Percentiles rank a stretch among this genome's conserved stretches.
Evolutionary conservation across 805 yeast genomes (phyloP).

Genomic region (Saturnispora saitoi): DNA sequence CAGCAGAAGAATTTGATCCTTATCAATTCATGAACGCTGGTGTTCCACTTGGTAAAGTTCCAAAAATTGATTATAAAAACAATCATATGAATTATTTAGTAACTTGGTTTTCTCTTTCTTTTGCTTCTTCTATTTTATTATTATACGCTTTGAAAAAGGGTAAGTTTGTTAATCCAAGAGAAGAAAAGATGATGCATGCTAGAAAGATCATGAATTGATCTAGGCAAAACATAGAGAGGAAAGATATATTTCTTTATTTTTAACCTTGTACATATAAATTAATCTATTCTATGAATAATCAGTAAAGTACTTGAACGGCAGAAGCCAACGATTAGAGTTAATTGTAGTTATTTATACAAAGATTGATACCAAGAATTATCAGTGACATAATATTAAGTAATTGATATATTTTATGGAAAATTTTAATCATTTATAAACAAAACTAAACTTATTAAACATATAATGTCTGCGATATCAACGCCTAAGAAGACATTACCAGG

Average conservation of each 20-base stretch:
- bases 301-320: too few species aligned
- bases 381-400: too few species aligned
- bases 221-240: too few species aligned
- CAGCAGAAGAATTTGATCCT: slow-evolving; percentile 37
- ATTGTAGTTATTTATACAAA: too few species aligned
- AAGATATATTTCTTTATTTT: neutral
- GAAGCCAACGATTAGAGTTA: too few species aligned
- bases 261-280: neutral
- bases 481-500: slow-evolving; percentile 1
- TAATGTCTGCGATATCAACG: neutral
- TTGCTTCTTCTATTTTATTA: slow-evolving; percentile 64
- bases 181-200: slow-evolving; percentile 45
- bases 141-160: slow-evolving; percentile 41
- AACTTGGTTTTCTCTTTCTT: slow-evolving; percentile 89
- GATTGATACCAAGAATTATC: too few species aligned
- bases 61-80: slow-evolving; percentile 76
- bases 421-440: neutral
- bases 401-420: too few species aligned
- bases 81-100: slow-evolving; percentile 87
- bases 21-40: slow-evolving; percentile 69
- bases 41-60: slow-evolving; percentile 78
- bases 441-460: neutral
- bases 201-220: slow-evolving; percentile 28
- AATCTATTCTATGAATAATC: neutral
- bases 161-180: slow-evolving; percentile 30